Evolutionary conservation across 148 eudicot genomes (phyloP), one percentile per base, ranked within the genome.

Genomic region (Vaccinium darrowii): DNA sequence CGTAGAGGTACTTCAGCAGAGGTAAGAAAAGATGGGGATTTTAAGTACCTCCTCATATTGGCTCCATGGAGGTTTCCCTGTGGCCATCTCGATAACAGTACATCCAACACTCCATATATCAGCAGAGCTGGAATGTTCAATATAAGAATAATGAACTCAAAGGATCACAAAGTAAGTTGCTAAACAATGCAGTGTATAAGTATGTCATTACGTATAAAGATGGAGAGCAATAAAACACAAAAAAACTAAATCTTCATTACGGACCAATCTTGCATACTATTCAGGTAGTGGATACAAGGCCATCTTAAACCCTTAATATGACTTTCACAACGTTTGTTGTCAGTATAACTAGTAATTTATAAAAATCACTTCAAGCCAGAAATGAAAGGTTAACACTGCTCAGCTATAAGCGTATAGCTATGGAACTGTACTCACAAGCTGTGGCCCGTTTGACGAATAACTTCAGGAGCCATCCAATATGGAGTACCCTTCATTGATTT

Each of bases 381-480:
- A 72, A 14, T 8, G 23, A 67, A 83, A 5, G 47, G 36, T 67
- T 79, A 19, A 10, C 36, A 56, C 51, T 82, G 83, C 62, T 49
- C 72, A 81, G 21, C 60, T 83, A 56, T 8, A n/a, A 85, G 74
- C 16, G 65, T 25, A 58, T 73, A 82, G 12, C 52, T 84, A 60
- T 79, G 78, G 53, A 47, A 81, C 47, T 81, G 63, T 73, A 82
- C 99, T 93, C 86, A 95, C 98, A 92, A 93, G 88, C 87, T 95
- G 88, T 95, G 99, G 54, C 99, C 98, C 43, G 98, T 97, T 88
- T 97, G 99, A 84, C 91, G 91, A 87, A 97, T 97, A 84, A 97
- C 99, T 94, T 97, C 99, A 84, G 99, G 98, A 89, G 99, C 99
- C 99, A 97, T 97, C 99, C 98, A 97, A 84, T 95, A 95, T 10